Conservation (phyloP, 192 early-diverging fungal species). For the Pecoramyces ruminantium region DNA sequence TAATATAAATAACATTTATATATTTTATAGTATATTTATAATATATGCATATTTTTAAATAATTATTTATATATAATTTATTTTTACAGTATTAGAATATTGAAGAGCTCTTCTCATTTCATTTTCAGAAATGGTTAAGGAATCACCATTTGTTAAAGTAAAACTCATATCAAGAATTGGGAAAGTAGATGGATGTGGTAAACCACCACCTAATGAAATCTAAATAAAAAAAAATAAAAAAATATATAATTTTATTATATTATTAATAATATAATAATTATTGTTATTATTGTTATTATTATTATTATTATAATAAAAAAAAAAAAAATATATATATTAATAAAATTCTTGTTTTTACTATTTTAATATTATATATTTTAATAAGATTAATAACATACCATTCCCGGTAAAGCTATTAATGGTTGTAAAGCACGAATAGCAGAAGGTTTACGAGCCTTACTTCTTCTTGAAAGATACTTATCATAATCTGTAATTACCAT, state of each 20-base stretch:
- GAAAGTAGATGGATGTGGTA: slow-evolving; percentile 47
- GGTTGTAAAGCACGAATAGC: slow-evolving; percentile 25
- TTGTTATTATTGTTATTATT: too few species aligned
- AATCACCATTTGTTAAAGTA: slow-evolving; percentile 18
- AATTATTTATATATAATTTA: too few species aligned
- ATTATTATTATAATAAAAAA: too few species aligned
- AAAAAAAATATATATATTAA: too few species aligned
- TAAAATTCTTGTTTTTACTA: too few species aligned
- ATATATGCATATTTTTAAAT: too few species aligned
- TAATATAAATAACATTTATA: too few species aligned
- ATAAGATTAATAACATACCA: slow-evolving; percentile 7
- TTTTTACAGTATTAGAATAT: background rate
- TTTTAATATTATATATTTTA: background rate
- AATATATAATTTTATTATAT: too few species aligned
- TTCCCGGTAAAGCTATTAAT: slow-evolving; percentile 13
- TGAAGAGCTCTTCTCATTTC: slow-evolving; percentile 9
- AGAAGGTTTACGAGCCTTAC: slow-evolving; percentile 18
- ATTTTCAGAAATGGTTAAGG: slow-evolving; percentile 10
- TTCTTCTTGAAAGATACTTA: slow-evolving; percentile 11
- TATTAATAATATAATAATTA: too few species aligned
- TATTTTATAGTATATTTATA: too few species aligned
- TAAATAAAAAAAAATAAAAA: too few species aligned
- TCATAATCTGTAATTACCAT: slow-evolving; percentile 12
- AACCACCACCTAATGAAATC: slow-evolving; percentile 52
- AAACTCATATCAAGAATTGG: slow-evolving; percentile 27